Percentiles rank a stretch among this genome's conserved stretches.
These are phyloP conservation scores for Cylindrotheca closterium DNA, from an alignment of 108 stramenopile genomes.

Conservation along the genomic window DNA sequence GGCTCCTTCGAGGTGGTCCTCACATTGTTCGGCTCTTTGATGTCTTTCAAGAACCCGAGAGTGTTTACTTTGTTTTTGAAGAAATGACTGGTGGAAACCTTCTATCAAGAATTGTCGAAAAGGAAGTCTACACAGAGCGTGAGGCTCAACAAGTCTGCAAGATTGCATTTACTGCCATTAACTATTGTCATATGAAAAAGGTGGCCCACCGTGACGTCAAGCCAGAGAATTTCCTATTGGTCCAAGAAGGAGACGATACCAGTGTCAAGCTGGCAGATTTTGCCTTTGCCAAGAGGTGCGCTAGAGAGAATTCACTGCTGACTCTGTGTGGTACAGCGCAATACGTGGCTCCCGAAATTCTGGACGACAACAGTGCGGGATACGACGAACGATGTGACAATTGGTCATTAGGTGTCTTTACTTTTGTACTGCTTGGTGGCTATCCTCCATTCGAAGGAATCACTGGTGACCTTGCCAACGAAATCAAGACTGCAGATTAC, in stretches of 20 bases:
- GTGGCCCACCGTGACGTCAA: constrained; percentile 91
- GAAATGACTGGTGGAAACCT: constrained; percentile 85
- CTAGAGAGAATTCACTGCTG: constrained; percentile 57
- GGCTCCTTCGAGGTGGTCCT: constrained; percentile 68
- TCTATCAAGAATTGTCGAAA: constrained; percentile 92
- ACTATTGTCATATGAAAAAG: constrained; percentile 79
- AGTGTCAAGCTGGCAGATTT: constrained; percentile 83
- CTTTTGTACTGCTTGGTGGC: constrained; percentile 91
- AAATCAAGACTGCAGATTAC: constrained; percentile 54
- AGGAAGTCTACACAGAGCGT: constrained; percentile 91
- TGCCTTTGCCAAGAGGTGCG: constrained; percentile 91
- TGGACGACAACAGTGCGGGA: constrained; percentile 38
- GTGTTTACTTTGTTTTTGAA: constrained; percentile 74
- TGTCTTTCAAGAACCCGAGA: constrained; percentile 62
- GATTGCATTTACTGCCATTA: constrained; percentile 81
- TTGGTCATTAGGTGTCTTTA: constrained; percentile 96
- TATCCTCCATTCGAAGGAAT: constrained; percentile 91
- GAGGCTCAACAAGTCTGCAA: constrained; percentile 91
- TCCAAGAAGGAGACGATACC: constrained; percentile 28
- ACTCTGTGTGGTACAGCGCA: constrained; percentile 79
- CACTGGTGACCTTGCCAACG: constrained; percentile 47
- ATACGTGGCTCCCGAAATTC: constrained; percentile 69
- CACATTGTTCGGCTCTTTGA: constrained; percentile 83
- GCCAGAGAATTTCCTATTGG: constrained; percentile 82
- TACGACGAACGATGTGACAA: constrained; percentile 81